phyloP scores from a whole-genome alignment of 2,329 filamentous ascomycete species.

The Leptographium galeiforme region DNA sequence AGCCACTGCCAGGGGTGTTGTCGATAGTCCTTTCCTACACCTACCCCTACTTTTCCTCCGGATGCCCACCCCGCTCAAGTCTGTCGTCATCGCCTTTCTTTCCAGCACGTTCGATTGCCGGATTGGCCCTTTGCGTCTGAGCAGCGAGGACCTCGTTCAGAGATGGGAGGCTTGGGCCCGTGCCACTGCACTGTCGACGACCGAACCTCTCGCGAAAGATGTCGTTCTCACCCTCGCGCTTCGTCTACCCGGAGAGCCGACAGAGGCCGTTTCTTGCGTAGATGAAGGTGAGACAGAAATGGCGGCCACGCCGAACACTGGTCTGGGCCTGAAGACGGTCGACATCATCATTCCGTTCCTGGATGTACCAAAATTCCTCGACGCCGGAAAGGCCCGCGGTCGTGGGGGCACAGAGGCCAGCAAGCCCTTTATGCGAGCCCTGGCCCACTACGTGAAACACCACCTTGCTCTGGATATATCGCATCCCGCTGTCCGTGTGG shows the following conservation, averaged over 20 bases:
- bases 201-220: constrained; percentile 27
- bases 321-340: constrained; percentile 27
- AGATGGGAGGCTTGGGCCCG: constrained; percentile 39
- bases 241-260: constrained; percentile 13
- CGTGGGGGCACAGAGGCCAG: not conserved
- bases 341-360: constrained; percentile 37
- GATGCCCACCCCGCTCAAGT: constrained; percentile 40
- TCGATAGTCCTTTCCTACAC: constrained; percentile 24
- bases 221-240: constrained; percentile 39
- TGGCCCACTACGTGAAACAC: constrained; percentile 35
- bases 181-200: constrained; percentile 20
- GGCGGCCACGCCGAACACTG: not conserved
- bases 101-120: constrained; percentile 42
- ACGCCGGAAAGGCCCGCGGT: constrained; percentile 21
- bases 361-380: constrained; percentile 33
- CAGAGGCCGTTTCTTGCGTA: not conserved
- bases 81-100: constrained; percentile 36
- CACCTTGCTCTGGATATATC: constrained; percentile 42
- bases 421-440: constrained; percentile 34
- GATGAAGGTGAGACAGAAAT: not conserved
- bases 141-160: constrained; percentile 34
- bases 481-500: constrained; percentile 38
- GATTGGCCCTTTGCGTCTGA: constrained; percentile 34
- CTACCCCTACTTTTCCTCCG: constrained; percentile 40
- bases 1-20: not conserved